These are phyloP conservation scores for Scorias spongiosa DNA, from an alignment of 2,329 filamentous ascomycete genomes.

Conservation along the genomic window DNA sequence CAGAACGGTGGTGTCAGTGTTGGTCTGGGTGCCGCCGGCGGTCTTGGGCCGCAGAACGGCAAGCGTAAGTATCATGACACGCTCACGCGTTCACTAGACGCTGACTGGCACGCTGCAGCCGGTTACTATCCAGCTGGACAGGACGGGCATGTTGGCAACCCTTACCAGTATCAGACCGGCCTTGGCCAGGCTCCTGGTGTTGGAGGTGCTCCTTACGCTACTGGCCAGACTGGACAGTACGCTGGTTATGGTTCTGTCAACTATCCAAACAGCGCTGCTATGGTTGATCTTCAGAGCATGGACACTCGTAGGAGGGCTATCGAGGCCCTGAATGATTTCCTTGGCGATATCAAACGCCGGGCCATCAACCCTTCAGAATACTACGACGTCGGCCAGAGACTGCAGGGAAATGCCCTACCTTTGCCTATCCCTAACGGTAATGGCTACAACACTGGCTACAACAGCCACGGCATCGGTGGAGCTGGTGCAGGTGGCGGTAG, in stretches of 20 bases:
- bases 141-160: slow-evolving; percentile 15
- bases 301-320: slow-evolving; percentile 66
- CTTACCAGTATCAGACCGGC: slow-evolving; percentile 17
- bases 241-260: slow-evolving; percentile 27
- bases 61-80: slow-evolving; percentile 24
- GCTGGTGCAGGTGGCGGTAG: slow-evolving; percentile 4
- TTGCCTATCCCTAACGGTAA: slow-evolving; percentile 20
- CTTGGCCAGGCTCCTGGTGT: slow-evolving; percentile 9
- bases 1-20: slow-evolving; percentile 5
- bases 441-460: slow-evolving; percentile 25
- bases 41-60: slow-evolving; percentile 22
- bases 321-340: slow-evolving; percentile 85
- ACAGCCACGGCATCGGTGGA: slow-evolving; percentile 9
- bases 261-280: slow-evolving; percentile 27
- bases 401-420: slow-evolving; percentile 52
- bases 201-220: slow-evolving; percentile 11
- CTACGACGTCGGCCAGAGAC: slow-evolving; percentile 73
- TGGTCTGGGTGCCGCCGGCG: slow-evolving; percentile 3
- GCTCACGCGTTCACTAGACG: slow-evolving; percentile 1
- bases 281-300: slow-evolving; percentile 27
- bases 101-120: slow-evolving; percentile 11
- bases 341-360: slow-evolving; percentile 80
- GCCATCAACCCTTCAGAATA: slow-evolving; percentile 84
- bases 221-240: slow-evolving; percentile 17
- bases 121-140: slow-evolving; percentile 18